Base-by-base conservation (phyloP, 2,329 filamentous ascomycete species). In the Calonectria hongkongensis region DNA sequence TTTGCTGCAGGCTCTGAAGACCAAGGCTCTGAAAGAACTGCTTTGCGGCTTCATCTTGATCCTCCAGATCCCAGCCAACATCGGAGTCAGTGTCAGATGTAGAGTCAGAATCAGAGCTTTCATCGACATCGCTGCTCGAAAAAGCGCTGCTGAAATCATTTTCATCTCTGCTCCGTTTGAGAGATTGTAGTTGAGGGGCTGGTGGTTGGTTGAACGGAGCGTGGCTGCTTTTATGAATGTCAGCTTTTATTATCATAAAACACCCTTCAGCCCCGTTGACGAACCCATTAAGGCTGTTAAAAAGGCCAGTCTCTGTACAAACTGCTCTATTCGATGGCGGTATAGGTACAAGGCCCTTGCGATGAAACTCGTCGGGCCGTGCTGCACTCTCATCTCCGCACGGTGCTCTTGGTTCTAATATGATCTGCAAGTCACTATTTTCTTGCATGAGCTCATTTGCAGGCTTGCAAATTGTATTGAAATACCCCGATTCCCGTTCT, bases 131-230 rank as follows among this genome's bases (percentile, higher is more conserved):
- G n/a, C 45, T 48, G 12, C 45, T 48, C n/a, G 45, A 48, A 25
- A 8, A 48, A 48, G n/a, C 18, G 45, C 45, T 48, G n/a, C 45
- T 48, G n/a, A n/a, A 10, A 48, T 48, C 45, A 48, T 48, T 48
- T 1, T 25, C 45, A 1, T n/a, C 5, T 25, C 45, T 48, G n/a
- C 9, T 13, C 9, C 45, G 45, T 48, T 48, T 48, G 8, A 48
- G 45, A 48, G 18, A 2, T 27, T 48, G 45, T 9, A 10, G 6
- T 48, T 48, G 45, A 27, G n/a, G 13, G n/a, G 7, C 2, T 5
- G n/a, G 45, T 48, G 30, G 8, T 30, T 48, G 30, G 30, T 30
- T 4, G 30, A 8, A 8, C 4, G 30, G 4, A 4, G 4, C 18
- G 27, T 25, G 5, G 1, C 7, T 25, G 45, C 18, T 48, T 48